A percentile compares a stretch with the other conserved stretches of the same genome.
Conservation (phyloP, 129 eudicot species). For the Escallonia herrerae region DNA sequence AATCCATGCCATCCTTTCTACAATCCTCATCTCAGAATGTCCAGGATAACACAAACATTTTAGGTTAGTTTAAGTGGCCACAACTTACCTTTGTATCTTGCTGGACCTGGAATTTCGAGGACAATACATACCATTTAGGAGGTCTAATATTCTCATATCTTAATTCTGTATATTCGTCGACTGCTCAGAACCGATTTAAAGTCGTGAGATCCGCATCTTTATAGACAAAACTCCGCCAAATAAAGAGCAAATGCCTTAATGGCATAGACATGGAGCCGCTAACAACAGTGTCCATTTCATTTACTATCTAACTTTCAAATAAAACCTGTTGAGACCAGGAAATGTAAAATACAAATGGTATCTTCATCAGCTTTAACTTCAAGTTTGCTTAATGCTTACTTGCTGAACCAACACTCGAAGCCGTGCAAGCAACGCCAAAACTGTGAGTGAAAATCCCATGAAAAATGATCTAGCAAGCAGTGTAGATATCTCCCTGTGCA, state of each 20-base stretch:
- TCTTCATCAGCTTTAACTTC: not conserved
- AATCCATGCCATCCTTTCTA: too few relatives aligned
- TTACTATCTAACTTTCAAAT: not conserved
- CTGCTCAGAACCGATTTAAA: too few relatives aligned
- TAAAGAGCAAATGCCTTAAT: not conserved
- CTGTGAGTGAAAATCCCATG: conserved; percentile 58
- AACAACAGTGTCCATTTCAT: not conserved
- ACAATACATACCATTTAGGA: not conserved
- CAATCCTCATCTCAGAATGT: too few relatives aligned
- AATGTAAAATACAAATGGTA: not conserved
- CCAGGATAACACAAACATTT: too few relatives aligned
- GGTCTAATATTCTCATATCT: not conserved
- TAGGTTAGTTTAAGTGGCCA: too few relatives aligned
- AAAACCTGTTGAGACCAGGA: not conserved
- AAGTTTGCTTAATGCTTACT: conserved; percentile 37
- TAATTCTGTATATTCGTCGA: not conserved
- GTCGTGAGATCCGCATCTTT: too few relatives aligned
- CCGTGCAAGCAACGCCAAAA: conserved; percentile 75
- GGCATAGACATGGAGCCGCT: not conserved
- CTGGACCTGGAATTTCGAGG: too few relatives aligned
- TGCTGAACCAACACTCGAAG: conserved; percentile 86
- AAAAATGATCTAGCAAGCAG: conserved; percentile 87
- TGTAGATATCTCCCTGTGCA: conserved; percentile 63
- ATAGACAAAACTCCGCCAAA: too few relatives aligned
- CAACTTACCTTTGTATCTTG: too few relatives aligned